Base-by-base conservation (phyloP, 306 rosid species). In the Cucurbita maxima region DNA sequence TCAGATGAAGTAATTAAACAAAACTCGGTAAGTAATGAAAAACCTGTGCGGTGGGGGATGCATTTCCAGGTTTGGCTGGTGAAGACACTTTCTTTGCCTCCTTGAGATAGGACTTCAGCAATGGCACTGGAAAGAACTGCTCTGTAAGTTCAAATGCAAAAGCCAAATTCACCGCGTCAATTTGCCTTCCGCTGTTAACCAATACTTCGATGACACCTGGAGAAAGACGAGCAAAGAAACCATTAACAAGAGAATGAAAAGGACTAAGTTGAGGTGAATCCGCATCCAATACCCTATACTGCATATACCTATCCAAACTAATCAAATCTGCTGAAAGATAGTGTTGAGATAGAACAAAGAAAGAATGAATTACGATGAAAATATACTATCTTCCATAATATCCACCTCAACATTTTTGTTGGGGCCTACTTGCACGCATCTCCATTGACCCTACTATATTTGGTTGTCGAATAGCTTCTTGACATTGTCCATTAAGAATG, bases 121-220 rank as follows among this genome's bases (percentile, higher is more conserved):
- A 79, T 77, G 96, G 84, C 79, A 95, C 86, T 10, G 97, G 97
- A 73, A 85, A 76, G 83, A 91, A 91, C 79, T 77, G 89, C 43
- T 82, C 88, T 4, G 91, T 86, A 43, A 95, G 90, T 77, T 85
- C 93, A 64, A 95, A 95, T 57, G 97, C 96, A 76, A 85, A 89
- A 79, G 97, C 91, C 91, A 95, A 82, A 86, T 89, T 95, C 71
- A 95, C 91, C 1, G 97, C 99, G 77, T 95, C 99, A 83, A 95
- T 89, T 80, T 91, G 99, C 73, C 99, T 81, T 77, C 99, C 97
- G 75, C 90, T 95, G 76, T 84, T 89, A 58, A 85, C 88, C 74
- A 95, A 79, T 74, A 91, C 90, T 76, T 82, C 90, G 34, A 95
- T 84, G 59, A 95, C 97, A 81, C 95, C 98, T 94, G 92, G 64